Evolutionary conservation across 768 basidiomycete species (phyloP).

Genomic region (Leccinum broughii): DNA sequence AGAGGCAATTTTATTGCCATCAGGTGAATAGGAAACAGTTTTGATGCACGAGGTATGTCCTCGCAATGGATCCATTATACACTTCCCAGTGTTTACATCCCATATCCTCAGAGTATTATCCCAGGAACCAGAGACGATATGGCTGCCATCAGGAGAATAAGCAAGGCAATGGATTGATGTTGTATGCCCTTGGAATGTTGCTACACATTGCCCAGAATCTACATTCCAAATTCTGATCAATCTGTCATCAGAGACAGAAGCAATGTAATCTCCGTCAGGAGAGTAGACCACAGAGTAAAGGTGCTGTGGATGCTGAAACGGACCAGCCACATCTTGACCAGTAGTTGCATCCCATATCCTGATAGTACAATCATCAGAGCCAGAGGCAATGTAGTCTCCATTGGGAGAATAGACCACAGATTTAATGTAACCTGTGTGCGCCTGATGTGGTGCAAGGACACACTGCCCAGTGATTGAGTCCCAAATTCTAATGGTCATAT

Average conservation of each 20-base stretch:
- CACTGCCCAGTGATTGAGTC: constrained; percentile 18
- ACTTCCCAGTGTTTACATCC: constrained; percentile 10
- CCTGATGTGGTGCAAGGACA: constrained; percentile 5
- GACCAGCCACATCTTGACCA: constrained; percentile 14
- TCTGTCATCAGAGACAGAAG: constrained; percentile 17
- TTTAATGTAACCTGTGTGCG: background rate
- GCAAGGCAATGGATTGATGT: constrained; percentile 2
- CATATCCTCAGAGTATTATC: constrained; percentile 16
- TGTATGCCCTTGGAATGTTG: constrained; percentile 8
- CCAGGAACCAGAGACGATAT: constrained; percentile 13
- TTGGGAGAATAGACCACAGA: constrained; percentile 29
- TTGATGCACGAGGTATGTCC: background rate
- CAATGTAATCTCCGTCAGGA: constrained; percentile 23
- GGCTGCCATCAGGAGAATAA: constrained; percentile 16
- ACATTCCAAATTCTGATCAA: constrained; percentile 21
- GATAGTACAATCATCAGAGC: constrained; percentile 13
- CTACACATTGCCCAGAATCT: constrained; percentile 8
- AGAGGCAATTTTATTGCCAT: constrained; percentile 20
- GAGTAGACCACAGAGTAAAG: constrained; percentile 19
- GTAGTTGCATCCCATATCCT: constrained; percentile 23
- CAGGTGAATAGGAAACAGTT: constrained; percentile 27
- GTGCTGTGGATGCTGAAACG: constrained; percentile 6
- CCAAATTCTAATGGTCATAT: constrained; percentile 25
- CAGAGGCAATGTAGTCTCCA: constrained; percentile 20
- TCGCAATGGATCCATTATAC: constrained; percentile 9